These are phyloP conservation scores for Pluteus cervinus DNA, from an alignment of 768 basidiomycete species.

Conservation along the genomic window DNA sequence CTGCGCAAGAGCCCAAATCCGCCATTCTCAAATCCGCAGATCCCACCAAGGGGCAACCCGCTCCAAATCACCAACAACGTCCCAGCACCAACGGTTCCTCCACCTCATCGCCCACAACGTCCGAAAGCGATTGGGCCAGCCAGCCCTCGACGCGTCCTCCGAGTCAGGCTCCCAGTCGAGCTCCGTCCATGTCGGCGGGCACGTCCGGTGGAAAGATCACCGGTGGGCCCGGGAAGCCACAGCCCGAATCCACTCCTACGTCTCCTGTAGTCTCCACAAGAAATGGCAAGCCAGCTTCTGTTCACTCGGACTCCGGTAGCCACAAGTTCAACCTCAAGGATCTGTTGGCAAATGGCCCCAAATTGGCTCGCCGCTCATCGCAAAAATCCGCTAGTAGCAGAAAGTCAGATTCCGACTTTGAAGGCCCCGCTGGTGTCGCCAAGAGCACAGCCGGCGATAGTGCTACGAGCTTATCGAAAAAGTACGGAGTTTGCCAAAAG, in stretches of 20 bases:
- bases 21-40: conserved; percentile 17
- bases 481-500: conserved; percentile 97
- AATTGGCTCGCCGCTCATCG: conserved; percentile 62
- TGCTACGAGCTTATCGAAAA: conserved; percentile 54
- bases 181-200: conserved; percentile 43
- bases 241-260: conserved; percentile 16
- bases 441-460: conserved; percentile 41
- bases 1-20: conserved; percentile 29
- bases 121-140: conserved; percentile 54
- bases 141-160: conserved; percentile 57
- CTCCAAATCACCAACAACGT: conserved; percentile 16
- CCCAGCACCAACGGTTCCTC: conserved; percentile 28
- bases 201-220: conserved; percentile 29
- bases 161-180: conserved; percentile 41
- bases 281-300: conserved; percentile 30
- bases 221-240: conserved; percentile 18
- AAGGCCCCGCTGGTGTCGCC: conserved; percentile 21
- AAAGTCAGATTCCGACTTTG: conserved; percentile 63
- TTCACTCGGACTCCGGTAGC: conserved; percentile 49
- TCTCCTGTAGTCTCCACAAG: conserved; percentile 20
- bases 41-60: too few relatives aligned
- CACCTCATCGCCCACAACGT: conserved; percentile 41
- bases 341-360: conserved; percentile 67
- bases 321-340: conserved; percentile 84
- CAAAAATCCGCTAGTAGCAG: conserved; percentile 59